Percentiles rank a stretch among this genome's conserved stretches.
Conservation (phyloP, 768 basidiomycete species). For the Lactarius sp. region DNA sequence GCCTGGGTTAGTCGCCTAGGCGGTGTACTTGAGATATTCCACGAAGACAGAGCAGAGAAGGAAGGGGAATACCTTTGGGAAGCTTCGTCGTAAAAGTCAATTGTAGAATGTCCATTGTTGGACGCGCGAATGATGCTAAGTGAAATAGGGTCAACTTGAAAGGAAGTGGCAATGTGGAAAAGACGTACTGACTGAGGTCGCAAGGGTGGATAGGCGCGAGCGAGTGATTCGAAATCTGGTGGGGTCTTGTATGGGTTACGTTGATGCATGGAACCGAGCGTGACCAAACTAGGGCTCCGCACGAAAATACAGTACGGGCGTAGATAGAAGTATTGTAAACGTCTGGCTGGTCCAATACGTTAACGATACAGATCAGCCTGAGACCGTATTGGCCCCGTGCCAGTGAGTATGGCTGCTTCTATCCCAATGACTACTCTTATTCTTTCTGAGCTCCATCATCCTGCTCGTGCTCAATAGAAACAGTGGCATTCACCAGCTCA, state of each 20-base stretch:
- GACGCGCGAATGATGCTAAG: constrained; percentile 28
- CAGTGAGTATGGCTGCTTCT: no score
- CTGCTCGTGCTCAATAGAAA: no score
- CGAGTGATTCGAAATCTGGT: constrained; percentile 48
- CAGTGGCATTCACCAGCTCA: no score
- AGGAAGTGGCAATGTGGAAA: not conserved
- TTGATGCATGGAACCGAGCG: constrained; percentile 37
- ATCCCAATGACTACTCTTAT: no score
- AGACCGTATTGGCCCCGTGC: no score
- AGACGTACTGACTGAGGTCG: constrained; percentile 43
- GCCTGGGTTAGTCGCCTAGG: constrained; percentile 73
- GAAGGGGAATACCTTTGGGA: constrained; percentile 53
- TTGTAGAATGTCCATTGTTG: constrained; percentile 34
- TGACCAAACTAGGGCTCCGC: no score
- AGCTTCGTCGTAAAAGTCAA: constrained; percentile 71
- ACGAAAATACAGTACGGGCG: no score
- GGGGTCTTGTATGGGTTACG: constrained; percentile 44
- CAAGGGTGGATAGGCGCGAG: constrained; percentile 49
- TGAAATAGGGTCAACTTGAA: not conserved
- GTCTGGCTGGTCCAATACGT: no score
- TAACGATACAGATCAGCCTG: no score
- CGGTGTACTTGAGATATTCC: constrained; percentile 18
- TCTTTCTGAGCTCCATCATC: no score
- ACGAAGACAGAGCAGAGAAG: not conserved
- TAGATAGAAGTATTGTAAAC: no score